Percentiles rank a stretch among this genome's conserved stretches.
phyloP scores from a whole-genome alignment of 148 eudicot genomes.

The Silene uniflora region DNA sequence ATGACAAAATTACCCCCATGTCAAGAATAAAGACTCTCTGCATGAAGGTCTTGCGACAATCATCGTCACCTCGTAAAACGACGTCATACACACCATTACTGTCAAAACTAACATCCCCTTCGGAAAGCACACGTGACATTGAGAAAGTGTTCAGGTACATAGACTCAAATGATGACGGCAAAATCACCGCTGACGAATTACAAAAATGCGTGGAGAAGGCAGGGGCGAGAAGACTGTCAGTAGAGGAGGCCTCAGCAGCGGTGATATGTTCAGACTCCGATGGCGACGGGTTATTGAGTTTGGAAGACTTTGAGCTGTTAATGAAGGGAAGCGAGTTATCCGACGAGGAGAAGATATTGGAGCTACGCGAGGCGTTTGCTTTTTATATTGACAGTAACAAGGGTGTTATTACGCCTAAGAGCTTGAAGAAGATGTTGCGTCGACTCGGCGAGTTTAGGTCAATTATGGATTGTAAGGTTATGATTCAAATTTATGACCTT shows the following conservation, averaged over 20 bases:
- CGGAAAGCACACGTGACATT: background rate
- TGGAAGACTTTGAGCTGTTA: conserved; percentile 30
- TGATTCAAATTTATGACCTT: conserved; percentile 40
- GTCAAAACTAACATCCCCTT: background rate
- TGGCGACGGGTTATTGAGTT: conserved; percentile 33
- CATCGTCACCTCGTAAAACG: background rate
- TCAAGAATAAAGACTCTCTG: background rate
- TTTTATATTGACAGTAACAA: conserved; percentile 36
- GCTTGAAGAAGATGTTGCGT: conserved; percentile 44
- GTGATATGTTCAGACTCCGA: conserved; percentile 41
- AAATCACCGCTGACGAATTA: conserved; percentile 34
- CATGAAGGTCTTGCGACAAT: background rate
- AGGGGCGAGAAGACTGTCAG: conserved; percentile 29
- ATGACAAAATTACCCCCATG: background rate
- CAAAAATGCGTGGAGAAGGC: conserved; percentile 23
- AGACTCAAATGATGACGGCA: conserved; percentile 38
- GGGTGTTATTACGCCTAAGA: conserved; percentile 43
- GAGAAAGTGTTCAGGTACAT: conserved; percentile 31
- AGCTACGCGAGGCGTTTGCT: conserved; percentile 39
- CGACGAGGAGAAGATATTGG: conserved; percentile 34
- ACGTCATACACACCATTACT: background rate
- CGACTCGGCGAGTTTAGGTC: conserved; percentile 34
- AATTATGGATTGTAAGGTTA: conserved; percentile 31
- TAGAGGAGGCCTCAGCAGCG: conserved; percentile 44
- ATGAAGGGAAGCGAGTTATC: conserved; percentile 23